Evolutionary conservation across 495 filamentous ascomycete genomes (phyloP), one percentile per base, ranked within the genome.

Genomic region (Daldinia vernicosa): DNA sequence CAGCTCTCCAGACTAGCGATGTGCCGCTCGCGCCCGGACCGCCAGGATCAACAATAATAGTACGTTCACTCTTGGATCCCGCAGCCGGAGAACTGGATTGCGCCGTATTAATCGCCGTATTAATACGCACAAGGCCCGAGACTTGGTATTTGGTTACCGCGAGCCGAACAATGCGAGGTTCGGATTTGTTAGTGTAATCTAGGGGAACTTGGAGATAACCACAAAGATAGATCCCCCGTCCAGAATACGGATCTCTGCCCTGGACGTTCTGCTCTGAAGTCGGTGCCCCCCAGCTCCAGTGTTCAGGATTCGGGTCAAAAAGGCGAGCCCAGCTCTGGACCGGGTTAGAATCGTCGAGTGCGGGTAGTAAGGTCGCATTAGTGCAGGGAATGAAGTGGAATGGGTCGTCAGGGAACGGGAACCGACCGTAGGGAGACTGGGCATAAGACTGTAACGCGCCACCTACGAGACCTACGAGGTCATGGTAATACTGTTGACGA

Each of bases 21-120:
- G 80, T 82, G 3, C 83, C 83, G 56, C 81, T 83, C 9, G 80
- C 83, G 15, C 83, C 83, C 0, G 82, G 82, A 22, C 83, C 82
- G 62, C 83, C 83, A 12, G 83, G 83, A 58, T 84, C 77, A 37
- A 84, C 79, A 40, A 84, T 79, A 33, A 84, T 80, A 7, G 83
- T 84, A n/a, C 83, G 74, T 43, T 77, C 74, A 64, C 80, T 84
- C 70, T 80, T 83, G 53, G 64, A 68, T 30, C 79, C 79, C 4
- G 74, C 67, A 17, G 33, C 2, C 32, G 28, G 45, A 27, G 30
- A 12, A 52, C 51, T 53, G 7, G 15, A 28, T 8, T 12, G 26
- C 2, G 45, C 54, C 1, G 43, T 52, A 33, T 73, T 71, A 2
- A 63, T 30, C 2, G 45, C 54, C 1, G 43, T 52, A 33, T 73